Evolutionary conservation across 495 filamentous ascomycete genomes (phyloP).

Genomic region (Melanomma pulvis-pyrius): DNA sequence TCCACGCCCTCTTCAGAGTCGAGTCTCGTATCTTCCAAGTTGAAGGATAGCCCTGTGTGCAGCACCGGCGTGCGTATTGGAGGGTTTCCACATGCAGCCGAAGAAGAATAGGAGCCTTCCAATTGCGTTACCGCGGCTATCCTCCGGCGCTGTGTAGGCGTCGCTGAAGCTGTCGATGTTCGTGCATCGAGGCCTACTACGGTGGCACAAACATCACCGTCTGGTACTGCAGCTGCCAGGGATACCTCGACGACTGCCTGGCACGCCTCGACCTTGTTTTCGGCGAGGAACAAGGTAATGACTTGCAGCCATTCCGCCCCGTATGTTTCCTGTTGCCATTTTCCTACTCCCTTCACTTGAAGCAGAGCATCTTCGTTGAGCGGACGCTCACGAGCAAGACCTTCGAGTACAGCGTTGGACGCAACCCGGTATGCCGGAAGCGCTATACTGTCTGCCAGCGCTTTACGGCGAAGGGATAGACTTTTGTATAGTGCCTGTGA

Average conservation of each 20-base stretch:
- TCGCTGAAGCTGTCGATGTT: background rate
- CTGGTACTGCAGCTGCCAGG: background rate
- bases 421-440: slow-evolving; percentile 9
- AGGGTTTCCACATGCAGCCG: slow-evolving; percentile 18
- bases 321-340: slow-evolving; percentile 5
- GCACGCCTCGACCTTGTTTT: background rate
- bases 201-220: too few species aligned
- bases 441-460: background rate
- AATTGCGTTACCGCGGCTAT: background rate
- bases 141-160: background rate
- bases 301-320: slow-evolving; percentile 25
- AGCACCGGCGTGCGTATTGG: slow-evolving; percentile 10
- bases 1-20: background rate
- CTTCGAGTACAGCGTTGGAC: slow-evolving; percentile 15
- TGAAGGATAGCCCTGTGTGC: slow-evolving; percentile 29
- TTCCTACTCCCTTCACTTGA: slow-evolving; percentile 16
- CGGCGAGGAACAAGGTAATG: slow-evolving; percentile 6
- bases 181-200: background rate
- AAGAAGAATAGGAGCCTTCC: slow-evolving; percentile 3
- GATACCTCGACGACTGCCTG: background rate
- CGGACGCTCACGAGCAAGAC: slow-evolving; percentile 20
- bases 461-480: slow-evolving; percentile 2
- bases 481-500: slow-evolving; percentile 9
- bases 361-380: slow-evolving; percentile 9
- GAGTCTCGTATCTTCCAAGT: slow-evolving; percentile 4